Evolutionary conservation across 2,329 filamentous ascomycete genomes (phyloP), one percentile per base, ranked within the genome.

Genomic region (Lasiodiplodia gonubiensis): DNA sequence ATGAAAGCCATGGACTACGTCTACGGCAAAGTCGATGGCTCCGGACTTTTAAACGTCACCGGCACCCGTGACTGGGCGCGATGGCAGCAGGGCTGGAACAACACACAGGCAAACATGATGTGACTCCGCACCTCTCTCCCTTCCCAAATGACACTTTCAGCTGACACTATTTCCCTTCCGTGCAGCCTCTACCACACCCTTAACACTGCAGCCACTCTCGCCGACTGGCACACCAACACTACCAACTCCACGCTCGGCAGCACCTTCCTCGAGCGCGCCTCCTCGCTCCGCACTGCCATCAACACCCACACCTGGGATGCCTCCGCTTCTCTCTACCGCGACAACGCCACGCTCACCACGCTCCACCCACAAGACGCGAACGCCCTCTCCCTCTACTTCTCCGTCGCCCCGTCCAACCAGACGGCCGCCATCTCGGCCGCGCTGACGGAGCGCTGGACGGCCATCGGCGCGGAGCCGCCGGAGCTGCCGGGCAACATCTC

Each of bases 401-500:
- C 18, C 57, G 70, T 5, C 72, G 81, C 2, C 71, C 76, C 69
- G 86, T 87, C 0, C 87, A 90, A 71, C 8, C 77, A 74, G 23
- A 74, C 81, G 10, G 71, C 77, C 33, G 71, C 71, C 21, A 84
- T 88, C 55, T 83, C 83, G 2, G 70, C 77, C 2, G 76, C 74
- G 14, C 79, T 88, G 4, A 80, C 80, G 0, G 71, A 79, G 7
- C 87, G 86, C 73, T 88, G 86, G 86, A 83, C 80, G 0, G 79
- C 82, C 3, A 84, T 88, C 60, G 87, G 87, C 8, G 81, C 87
- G 2, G 79, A 84, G 16, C 78, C 82, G 0, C 87, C 86, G 0
- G 87, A 89, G 70, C 79, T 89, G 0, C 84, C 85, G 0, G 82
- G 83, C 4, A 87, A 88, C 70, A 80, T 89, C 39, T 85, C 84